Evolutionary conservation across 257 asterid species (phyloP).

Genomic region (Cruciata laevipes): DNA sequence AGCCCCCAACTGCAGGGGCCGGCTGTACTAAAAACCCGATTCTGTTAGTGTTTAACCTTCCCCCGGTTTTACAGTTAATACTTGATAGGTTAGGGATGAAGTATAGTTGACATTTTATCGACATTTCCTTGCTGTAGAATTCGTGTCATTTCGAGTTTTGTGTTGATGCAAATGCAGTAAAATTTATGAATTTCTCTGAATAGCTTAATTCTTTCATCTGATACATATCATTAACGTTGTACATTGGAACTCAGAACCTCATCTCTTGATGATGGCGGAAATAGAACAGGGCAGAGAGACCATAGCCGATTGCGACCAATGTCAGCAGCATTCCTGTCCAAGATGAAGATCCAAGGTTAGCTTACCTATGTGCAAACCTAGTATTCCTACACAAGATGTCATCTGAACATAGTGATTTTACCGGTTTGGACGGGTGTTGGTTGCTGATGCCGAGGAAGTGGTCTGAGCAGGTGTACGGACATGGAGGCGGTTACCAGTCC

Average conservation of each 20-base stretch:
- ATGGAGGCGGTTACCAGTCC: slow-evolving; percentile 52
- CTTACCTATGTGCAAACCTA: neutral
- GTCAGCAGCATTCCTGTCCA: slow-evolving; percentile 24
- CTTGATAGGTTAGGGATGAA: slow-evolving; percentile 3
- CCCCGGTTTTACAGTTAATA: neutral
- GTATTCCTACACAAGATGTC: neutral
- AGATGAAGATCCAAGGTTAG: neutral
- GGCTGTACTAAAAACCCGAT: slow-evolving; percentile 38
- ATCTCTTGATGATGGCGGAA: slow-evolving; percentile 16
- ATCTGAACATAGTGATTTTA: neutral
- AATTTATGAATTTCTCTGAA: neutral
- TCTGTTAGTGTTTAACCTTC: neutral
- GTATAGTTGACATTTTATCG: neutral
- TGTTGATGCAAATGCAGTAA: neutral
- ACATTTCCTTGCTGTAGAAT: neutral
- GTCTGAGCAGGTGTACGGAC: slow-evolving; percentile 29
- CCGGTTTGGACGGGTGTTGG: slow-evolving; percentile 11
- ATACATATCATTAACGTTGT: neutral
- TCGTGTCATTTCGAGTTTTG: neutral
- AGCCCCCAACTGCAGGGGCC: slow-evolving; percentile 84
- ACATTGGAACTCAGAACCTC: slow-evolving; percentile 15
- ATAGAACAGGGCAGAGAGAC: slow-evolving; percentile 20
- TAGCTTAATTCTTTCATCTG: neutral
- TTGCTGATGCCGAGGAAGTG: slow-evolving; percentile 14
- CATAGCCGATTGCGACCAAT: slow-evolving; percentile 23